These are phyloP conservation scores for Fusarium newnesense DNA, from an alignment of 2,329 filamentous ascomycete species.

Conservation along the genomic window DNA sequence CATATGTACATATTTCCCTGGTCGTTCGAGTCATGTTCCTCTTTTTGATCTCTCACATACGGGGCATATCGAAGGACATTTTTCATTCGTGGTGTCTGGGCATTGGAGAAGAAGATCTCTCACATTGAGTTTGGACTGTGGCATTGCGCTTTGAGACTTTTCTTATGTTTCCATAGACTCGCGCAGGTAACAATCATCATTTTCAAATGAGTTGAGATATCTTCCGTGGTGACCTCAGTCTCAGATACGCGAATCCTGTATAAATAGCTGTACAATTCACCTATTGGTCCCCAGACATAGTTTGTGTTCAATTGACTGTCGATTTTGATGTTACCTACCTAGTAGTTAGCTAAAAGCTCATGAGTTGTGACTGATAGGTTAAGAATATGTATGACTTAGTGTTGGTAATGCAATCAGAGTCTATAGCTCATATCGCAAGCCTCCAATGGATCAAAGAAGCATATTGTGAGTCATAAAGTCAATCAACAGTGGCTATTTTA, in stretches of 20 bases:
- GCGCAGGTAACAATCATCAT: constrained; percentile 48
- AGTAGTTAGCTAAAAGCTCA: not conserved
- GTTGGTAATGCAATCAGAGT: not conserved
- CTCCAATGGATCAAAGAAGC: too few species aligned
- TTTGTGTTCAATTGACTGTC: not conserved
- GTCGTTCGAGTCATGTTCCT: constrained; percentile 37
- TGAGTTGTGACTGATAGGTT: not conserved
- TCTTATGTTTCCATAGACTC: constrained; percentile 47
- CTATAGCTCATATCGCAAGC: too few species aligned
- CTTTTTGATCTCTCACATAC: constrained; percentile 20
- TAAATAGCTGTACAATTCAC: constrained; percentile 42
- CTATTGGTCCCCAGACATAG: constrained; percentile 5
- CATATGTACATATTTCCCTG: constrained; percentile 42
- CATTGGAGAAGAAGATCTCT: constrained; percentile 45
- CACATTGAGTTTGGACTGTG: constrained; percentile 36
- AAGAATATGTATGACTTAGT: not conserved
- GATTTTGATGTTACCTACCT: not conserved
- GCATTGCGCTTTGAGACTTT: constrained; percentile 46
- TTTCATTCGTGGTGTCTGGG: constrained; percentile 45
- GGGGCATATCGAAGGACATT: constrained; percentile 42
- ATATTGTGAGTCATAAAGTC: not conserved
- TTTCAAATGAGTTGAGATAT: constrained; percentile 39
- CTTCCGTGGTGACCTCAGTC: constrained; percentile 29
- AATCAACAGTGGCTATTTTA: not conserved
- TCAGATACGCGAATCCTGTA: constrained; percentile 35